phyloP scores from a whole-genome alignment of 2,329 filamentous ascomycete species.

The Epichloe glyceriae region DNA sequence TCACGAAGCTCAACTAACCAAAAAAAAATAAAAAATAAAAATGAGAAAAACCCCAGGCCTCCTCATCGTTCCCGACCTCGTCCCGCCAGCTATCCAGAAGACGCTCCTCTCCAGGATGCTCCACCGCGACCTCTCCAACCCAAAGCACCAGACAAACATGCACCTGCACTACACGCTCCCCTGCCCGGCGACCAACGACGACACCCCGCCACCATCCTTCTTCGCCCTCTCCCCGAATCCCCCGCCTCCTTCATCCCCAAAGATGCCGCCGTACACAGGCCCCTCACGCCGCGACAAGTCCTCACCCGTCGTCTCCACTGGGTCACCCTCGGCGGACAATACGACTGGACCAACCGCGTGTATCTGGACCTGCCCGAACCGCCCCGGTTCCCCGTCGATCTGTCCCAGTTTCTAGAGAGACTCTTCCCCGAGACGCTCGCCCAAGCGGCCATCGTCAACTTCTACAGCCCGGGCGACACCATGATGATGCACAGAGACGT shows the following conservation, averaged over 20 bases:
- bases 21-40: background rate
- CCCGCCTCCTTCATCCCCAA: slow-evolving; percentile 52
- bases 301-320: slow-evolving; percentile 76
- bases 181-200: slow-evolving; percentile 30
- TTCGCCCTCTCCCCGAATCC: slow-evolving; percentile 37
- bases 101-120: slow-evolving; percentile 60
- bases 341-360: slow-evolving; percentile 82
- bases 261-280: slow-evolving; percentile 60
- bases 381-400: slow-evolving; percentile 62
- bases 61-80: slow-evolving; percentile 59
- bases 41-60: slow-evolving; percentile 44
- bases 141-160: slow-evolving; percentile 75
- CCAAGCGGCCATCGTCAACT: slow-evolving; percentile 85
- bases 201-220: slow-evolving; percentile 34
- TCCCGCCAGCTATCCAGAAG: slow-evolving; percentile 57
- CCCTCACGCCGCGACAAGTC: slow-evolving; percentile 55
- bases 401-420: slow-evolving; percentile 51
- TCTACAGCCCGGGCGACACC: slow-evolving; percentile 83
- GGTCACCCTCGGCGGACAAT: slow-evolving; percentile 90
- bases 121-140: slow-evolving; percentile 62
- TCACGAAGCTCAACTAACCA: too few relatives aligned
- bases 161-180: slow-evolving; percentile 63
- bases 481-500: slow-evolving; percentile 91
- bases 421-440: slow-evolving; percentile 68
- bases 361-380: slow-evolving; percentile 55